phyloP scores from a whole-genome alignment of 345 rosid genomes.

The Laguncularia racemosa region DNA sequence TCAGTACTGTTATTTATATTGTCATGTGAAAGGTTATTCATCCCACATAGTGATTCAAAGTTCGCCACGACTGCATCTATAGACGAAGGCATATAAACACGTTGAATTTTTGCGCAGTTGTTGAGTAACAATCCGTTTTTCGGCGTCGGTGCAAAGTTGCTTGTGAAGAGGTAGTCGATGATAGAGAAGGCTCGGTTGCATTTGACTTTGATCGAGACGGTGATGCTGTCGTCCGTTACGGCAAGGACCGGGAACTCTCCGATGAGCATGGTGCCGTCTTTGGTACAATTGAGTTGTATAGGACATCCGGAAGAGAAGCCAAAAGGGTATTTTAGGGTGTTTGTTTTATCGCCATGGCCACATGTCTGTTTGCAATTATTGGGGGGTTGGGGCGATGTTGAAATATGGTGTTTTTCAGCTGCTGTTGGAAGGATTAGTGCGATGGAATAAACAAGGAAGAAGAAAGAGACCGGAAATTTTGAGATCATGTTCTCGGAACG shows the following conservation, averaged over 20 bases:
- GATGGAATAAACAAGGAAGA: too few species aligned
- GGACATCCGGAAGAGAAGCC: conserved; percentile 48
- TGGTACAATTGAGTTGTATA: conserved; percentile 43
- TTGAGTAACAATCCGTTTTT: conserved; percentile 36
- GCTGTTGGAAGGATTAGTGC: too few species aligned
- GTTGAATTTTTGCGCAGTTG: conserved; percentile 20
- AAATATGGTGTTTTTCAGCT: too few species aligned
- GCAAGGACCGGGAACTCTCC: conserved; percentile 20
- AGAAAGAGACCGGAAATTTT: too few species aligned
- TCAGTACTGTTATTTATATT: neutral
- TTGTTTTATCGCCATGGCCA: conserved; percentile 1
- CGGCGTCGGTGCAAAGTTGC: conserved; percentile 32
- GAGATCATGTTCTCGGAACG: too few species aligned
- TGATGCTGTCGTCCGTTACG: conserved; percentile 15
- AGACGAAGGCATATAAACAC: conserved; percentile 25
- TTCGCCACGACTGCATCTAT: conserved; percentile 16
- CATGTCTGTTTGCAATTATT: conserved; percentile 31
- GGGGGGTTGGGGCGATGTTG: neutral
- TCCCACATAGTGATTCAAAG: conserved; percentile 19
- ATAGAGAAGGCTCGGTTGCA: conserved; percentile 39
- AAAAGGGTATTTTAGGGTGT: conserved; percentile 37
- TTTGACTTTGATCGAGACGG: conserved; percentile 25
- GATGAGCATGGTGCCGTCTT: conserved; percentile 11
- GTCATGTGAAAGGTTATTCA: too few species aligned
- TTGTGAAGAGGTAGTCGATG: conserved; percentile 29